Evolutionary conservation across 306 rosid species (phyloP), one percentile per base, ranked within the genome.

Genomic region (Prunus campanulata): DNA sequence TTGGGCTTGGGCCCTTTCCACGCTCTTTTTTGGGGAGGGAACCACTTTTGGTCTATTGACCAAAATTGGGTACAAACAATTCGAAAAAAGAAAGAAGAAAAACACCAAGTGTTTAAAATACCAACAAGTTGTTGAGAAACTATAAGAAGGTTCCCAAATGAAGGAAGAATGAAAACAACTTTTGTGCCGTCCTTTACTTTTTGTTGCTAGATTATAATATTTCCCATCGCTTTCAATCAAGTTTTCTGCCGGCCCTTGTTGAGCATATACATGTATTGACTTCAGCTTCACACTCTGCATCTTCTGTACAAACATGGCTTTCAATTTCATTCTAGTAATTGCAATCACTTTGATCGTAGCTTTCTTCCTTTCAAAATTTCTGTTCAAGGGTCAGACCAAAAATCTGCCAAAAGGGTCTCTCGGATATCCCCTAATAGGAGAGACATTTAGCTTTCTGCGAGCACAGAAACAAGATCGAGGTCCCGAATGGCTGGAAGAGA

Each of bases 341-440:
- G 19, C 59, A n/a, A 48, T 81, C 75, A 87, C 91, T 76, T 50
- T 83, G 76, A 48, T 70, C 75, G 14, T 72, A 55, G 80, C 74
- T 71, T 74, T 76, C 66, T 66, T 83, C 19, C 56, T 88, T 35
- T 76, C 73, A 63, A 83, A 83, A 67, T 24, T 81, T 49, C 55
- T 85, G 77, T 76, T 66, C 4, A 83, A 81, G 22, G n/a, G 70
- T 76, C 74, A 73, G 66, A 66, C 67, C 20, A 83, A 76, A 79
- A 87, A 83, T 74, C 66, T 87, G 39, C 89, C 91, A n/a, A 74
- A 75, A 79, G 89, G 91, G 35, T 87, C 91, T 76, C 61, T 81
- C 24, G 89, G 91, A 63, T 85, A 81, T 15, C 91, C 89, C 44
- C 15, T 85, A 6, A 76, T 85, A 1, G 87, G 89, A 81, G 91